Evolutionary conservation across 352 stramenopile species (phyloP).

Genomic region (Aphanomyces cochlioides): DNA sequence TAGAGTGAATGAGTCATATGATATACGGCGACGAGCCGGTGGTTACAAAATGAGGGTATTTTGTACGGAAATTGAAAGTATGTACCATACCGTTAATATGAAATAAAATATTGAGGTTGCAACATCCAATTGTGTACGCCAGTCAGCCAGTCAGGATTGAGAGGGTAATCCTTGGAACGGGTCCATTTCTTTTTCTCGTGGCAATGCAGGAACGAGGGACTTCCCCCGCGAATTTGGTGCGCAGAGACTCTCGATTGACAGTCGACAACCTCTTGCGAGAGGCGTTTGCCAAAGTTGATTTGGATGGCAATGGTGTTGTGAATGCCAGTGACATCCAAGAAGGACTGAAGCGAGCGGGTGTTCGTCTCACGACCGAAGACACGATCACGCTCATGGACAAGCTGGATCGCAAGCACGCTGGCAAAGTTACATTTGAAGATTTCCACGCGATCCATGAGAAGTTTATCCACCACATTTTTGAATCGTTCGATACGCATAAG

Average conservation of each 20-base stretch:
- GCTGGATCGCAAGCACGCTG: conserved; percentile 66
- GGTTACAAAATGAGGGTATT: too few species aligned
- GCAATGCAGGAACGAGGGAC: conserved; percentile 9
- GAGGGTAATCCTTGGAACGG: conserved; percentile 3
- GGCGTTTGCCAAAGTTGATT: conserved; percentile 69
- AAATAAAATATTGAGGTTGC: too few species aligned
- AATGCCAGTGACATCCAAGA: conserved; percentile 71
- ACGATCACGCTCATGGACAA: conserved; percentile 55
- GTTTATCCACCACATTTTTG: conserved; percentile 73
- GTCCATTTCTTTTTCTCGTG: conserved; percentile 20
- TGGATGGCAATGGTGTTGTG: conserved; percentile 64
- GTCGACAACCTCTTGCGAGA: conserved; percentile 70
- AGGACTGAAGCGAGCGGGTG: conserved; percentile 55
- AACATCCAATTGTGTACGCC: too few species aligned
- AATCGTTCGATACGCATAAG: conserved; percentile 54
- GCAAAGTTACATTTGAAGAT: conserved; percentile 65
- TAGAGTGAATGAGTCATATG: too few species aligned
- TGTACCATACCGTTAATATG: too few species aligned
- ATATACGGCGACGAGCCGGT: too few species aligned
- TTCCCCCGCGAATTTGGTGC: conserved; percentile 40
- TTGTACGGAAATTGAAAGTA: too few species aligned
- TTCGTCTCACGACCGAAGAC: conserved; percentile 59
- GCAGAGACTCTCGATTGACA: conserved; percentile 72
- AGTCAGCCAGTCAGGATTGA: background rate
- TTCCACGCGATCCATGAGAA: conserved; percentile 72